Conservation (phyloP, 495 filamentous ascomycete species). For the Elasticomyces elasticus region DNA sequence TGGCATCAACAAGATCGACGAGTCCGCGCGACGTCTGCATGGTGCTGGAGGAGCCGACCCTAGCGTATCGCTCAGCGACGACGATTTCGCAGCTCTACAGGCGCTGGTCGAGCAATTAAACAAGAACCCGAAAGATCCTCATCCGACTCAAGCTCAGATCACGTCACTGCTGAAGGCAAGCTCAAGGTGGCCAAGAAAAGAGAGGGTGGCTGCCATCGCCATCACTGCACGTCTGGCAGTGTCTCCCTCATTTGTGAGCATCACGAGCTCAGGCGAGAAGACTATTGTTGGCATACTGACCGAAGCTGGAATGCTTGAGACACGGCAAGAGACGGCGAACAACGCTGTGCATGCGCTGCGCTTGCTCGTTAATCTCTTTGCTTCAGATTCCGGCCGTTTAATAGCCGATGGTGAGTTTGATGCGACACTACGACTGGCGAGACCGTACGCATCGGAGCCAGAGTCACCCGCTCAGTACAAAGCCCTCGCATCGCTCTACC, state of each 20-base stretch:
- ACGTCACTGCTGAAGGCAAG: constrained; percentile 44
- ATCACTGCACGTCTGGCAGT: constrained; percentile 67
- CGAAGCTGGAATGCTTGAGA: constrained; percentile 47
- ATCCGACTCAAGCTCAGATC: constrained; percentile 12
- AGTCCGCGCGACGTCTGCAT: constrained; percentile 37
- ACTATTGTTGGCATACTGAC: constrained; percentile 46
- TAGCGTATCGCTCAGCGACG: constrained; percentile 46
- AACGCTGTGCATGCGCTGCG: constrained; percentile 80
- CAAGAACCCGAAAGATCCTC: constrained; percentile 21
- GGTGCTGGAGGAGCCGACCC: constrained; percentile 11
- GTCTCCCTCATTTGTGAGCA: constrained; percentile 41
- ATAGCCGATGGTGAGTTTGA: constrained; percentile 52
- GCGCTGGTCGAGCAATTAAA: constrained; percentile 47
- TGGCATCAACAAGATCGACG: constrained; percentile 17
- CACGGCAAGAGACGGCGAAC: constrained; percentile 45
- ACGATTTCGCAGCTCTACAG: constrained; percentile 51
- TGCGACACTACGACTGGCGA: constrained; percentile 24
- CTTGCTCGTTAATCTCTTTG: constrained; percentile 78
- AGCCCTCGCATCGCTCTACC: constrained; percentile 68
- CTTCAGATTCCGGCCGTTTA: constrained; percentile 56
- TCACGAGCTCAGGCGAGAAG: constrained; percentile 35
- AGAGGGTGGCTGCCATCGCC: constrained; percentile 76
- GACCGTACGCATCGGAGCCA: constrained; percentile 37
- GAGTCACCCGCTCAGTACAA: constrained; percentile 54
- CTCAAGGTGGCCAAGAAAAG: constrained; percentile 65